Evolutionary conservation across 345 rosid genomes (phyloP).

Genomic region (Eucalyptus polyanthemos): DNA sequence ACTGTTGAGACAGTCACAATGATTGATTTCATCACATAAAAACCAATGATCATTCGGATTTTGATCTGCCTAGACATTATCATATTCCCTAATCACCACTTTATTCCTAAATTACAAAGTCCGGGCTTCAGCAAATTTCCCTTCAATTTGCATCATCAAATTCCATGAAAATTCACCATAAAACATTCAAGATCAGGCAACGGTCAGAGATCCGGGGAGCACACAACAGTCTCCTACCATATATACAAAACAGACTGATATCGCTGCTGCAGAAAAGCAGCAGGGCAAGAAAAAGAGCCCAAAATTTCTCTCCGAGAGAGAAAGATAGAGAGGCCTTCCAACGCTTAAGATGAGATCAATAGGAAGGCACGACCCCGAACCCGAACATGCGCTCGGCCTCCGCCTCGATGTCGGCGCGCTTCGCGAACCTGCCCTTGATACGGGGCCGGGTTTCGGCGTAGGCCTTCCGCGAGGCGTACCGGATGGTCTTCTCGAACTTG

Average conservation of each 20-base stretch:
- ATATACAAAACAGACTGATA: background rate
- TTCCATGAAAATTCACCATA: background rate
- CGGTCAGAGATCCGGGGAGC: background rate
- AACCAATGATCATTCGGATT: background rate
- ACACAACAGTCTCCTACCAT: background rate
- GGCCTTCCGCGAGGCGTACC: slow-evolving; percentile 88
- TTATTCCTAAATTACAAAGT: background rate
- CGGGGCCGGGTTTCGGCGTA: slow-evolving; percentile 88
- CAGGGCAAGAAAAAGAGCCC: background rate
- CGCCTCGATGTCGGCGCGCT: slow-evolving; percentile 32
- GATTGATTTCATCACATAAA: background rate
- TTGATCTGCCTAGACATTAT: background rate
- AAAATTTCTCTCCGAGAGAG: background rate
- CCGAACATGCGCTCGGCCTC: slow-evolving; percentile 33
- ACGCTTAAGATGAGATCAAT: background rate
- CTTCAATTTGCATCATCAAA: background rate
- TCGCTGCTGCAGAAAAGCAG: background rate
- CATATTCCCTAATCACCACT: background rate
- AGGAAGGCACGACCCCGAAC: slow-evolving; percentile 81
- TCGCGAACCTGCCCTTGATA: slow-evolving; percentile 90
- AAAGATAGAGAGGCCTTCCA: background rate
- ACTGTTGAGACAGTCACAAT: background rate
- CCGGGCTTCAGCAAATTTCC: background rate
- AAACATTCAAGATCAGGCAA: background rate
- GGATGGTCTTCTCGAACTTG: slow-evolving; percentile 93